phyloP scores from a whole-genome alignment of 257 asterid genomes.

The Przewalskia tangutica region DNA sequence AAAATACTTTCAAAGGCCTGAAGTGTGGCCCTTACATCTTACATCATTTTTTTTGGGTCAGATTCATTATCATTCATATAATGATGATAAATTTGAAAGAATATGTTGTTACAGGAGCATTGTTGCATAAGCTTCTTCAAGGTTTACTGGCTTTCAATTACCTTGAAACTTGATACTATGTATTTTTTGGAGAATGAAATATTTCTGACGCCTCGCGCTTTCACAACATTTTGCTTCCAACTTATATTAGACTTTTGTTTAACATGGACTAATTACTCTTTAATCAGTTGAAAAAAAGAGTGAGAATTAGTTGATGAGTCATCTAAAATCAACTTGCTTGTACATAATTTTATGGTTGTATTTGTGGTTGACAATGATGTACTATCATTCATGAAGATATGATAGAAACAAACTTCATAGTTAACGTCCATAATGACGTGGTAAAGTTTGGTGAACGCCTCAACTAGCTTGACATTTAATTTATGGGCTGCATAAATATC shows the following conservation, averaged over 20 bases:
- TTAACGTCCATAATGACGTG: neutral
- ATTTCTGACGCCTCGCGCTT: neutral
- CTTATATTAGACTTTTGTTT: neutral
- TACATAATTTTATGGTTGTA: neutral
- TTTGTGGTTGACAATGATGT: neutral
- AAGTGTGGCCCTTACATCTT: conserved; percentile 15
- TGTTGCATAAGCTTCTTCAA: neutral
- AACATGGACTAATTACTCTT: neutral
- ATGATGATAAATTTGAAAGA: conserved; percentile 21
- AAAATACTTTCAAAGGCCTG: conserved; percentile 8
- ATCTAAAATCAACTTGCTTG: neutral
- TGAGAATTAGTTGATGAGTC: neutral
- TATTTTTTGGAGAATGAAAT: neutral
- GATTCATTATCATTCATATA: conserved; percentile 17
- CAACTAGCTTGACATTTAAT: neutral
- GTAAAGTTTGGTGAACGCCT: neutral
- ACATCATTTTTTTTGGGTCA: conserved; percentile 15
- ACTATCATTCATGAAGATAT: neutral
- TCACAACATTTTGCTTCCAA: neutral
- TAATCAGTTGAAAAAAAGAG: neutral
- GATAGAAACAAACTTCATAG: neutral
- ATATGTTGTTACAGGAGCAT: conserved; percentile 1
- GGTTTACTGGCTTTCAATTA: neutral
- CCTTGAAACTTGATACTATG: neutral
- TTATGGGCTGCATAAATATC: neutral